Base-by-base conservation (phyloP, 306 rosid genomes). In the Glycyrrhiza uralensis region DNA sequence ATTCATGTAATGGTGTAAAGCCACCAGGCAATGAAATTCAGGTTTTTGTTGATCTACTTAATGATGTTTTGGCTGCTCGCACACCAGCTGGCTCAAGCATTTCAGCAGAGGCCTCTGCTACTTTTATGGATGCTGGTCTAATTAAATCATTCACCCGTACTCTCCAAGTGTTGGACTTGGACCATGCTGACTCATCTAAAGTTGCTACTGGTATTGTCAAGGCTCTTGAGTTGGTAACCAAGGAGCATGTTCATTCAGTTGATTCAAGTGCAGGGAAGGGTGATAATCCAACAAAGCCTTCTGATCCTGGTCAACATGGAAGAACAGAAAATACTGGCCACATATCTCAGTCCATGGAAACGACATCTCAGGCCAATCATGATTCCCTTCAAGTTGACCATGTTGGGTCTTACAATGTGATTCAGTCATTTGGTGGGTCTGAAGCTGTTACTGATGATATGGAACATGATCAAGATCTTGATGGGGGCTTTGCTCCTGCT, bases 401-500 rank as follows among this genome's bases (percentile, higher is more conserved):
- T 69, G 82, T 72, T 52, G 93, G 79, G 77, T 55, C 97, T 59
- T 90, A 82, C 79, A 85, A 75, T 62, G 83, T 76, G 23, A 71
- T 81, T 60, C 96, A 82, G 46, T 76, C 93, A 36, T 87, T 80
- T 87, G 96, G 87, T 81, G 97, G 96, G 23, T 93, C 98, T 52
- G 93, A 89, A 87, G 96, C 94, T 74, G 87, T 89, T 68, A 89
- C 93, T 51, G 97, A 90, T 81, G 96, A 87, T 87, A 93, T 93
- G 98, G 98, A 93, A 30, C 98, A 93, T 15, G 98, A 90, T 79
- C 97, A 90, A 79, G 97, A 90, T 84, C 85, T 90, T 73, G 96
- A 72, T 72, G 90, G 89, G 42, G 83, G 86, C 79, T 90, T 85
- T 79, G 83, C 81, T 81, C 85, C 92, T 67, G 75, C 90, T 47